A percentile compares a stretch with the other conserved stretches of the same genome.
phyloP scores from a whole-genome alignment of 257 asterid genomes.

The Solanum neorickii region DNA sequence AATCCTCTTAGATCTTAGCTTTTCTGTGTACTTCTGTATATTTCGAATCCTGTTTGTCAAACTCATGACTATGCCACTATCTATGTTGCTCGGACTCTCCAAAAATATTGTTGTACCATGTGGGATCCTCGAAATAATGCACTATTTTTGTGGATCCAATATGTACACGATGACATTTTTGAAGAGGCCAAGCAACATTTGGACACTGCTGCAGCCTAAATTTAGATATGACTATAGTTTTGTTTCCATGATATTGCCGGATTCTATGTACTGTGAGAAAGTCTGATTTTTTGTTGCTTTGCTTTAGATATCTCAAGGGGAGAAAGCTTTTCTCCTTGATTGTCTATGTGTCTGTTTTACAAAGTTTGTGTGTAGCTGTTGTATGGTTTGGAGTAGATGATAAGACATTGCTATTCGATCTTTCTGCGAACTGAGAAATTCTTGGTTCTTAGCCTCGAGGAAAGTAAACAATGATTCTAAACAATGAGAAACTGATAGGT shows the following conservation, averaged over 20 bases:
- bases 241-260: not conserved
- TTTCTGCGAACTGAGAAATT: not conserved
- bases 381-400: not conserved
- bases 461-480: not conserved
- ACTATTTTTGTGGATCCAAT: not conserved
- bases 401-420: not conserved
- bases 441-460: not conserved
- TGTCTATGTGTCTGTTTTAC: not conserved
- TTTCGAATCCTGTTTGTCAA: not conserved
- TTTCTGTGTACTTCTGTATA: not conserved
- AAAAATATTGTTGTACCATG: not conserved
- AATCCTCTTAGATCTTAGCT: not conserved
- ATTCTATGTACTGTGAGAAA: not conserved
- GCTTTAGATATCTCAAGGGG: not conserved
- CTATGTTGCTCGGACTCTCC: not conserved
- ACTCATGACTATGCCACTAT: not conserved
- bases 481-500: not conserved
- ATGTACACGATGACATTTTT: not conserved
- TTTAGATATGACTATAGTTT: not conserved
- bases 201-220: not conserved
- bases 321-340: not conserved
- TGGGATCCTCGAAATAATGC: rapidly evolving
- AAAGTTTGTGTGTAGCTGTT: not conserved
- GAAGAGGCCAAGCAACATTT: not conserved
- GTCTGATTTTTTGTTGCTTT: not conserved